Conservation (phyloP, 2,329 filamentous ascomycete species). For the Aspergillus candidus region DNA sequence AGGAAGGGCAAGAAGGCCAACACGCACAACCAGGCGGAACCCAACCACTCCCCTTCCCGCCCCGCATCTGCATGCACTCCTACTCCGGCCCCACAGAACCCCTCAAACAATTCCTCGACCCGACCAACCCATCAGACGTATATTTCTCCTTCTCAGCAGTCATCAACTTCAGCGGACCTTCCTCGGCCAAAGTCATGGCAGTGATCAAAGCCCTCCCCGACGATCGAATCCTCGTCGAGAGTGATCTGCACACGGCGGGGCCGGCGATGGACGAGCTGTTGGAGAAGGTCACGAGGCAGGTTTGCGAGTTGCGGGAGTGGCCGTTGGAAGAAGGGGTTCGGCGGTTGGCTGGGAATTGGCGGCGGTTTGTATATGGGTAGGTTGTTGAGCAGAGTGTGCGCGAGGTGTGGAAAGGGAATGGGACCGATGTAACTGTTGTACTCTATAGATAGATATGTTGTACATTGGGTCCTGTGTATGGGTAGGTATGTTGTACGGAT, state of each 20-base stretch:
- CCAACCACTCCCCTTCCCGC: slow-evolving; percentile 76
- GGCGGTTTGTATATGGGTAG: slow-evolving; percentile 64
- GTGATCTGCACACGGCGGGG: slow-evolving; percentile 80
- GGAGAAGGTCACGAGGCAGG: slow-evolving; percentile 66
- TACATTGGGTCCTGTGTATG: too few relatives aligned
- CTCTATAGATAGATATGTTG: too few relatives aligned
- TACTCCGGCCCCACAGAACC: slow-evolving; percentile 74
- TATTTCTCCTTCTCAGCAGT: slow-evolving; percentile 84
- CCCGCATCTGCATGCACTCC: slow-evolving; percentile 86
- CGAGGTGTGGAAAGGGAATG: too few relatives aligned
- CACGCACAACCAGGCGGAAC: neutral
- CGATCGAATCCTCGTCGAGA: slow-evolving; percentile 76
- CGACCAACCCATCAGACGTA: slow-evolving; percentile 65
- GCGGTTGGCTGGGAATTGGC: slow-evolving; percentile 68
- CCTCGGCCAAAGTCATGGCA: slow-evolving; percentile 55
- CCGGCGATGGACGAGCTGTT: slow-evolving; percentile 70
- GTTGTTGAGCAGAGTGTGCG: too few relatives aligned
- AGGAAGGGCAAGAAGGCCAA: slow-evolving; percentile 10
- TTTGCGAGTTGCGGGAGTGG: slow-evolving; percentile 79
- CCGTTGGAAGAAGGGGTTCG: slow-evolving; percentile 62
- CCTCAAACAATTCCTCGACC: slow-evolving; percentile 70
- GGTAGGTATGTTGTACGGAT: too few relatives aligned
- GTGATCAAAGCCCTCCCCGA: slow-evolving; percentile 68
- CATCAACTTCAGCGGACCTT: slow-evolving; percentile 64
- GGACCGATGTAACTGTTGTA: too few relatives aligned